Base-by-base conservation (phyloP, 306 rosid species). In the Quercus variabilis region DNA sequence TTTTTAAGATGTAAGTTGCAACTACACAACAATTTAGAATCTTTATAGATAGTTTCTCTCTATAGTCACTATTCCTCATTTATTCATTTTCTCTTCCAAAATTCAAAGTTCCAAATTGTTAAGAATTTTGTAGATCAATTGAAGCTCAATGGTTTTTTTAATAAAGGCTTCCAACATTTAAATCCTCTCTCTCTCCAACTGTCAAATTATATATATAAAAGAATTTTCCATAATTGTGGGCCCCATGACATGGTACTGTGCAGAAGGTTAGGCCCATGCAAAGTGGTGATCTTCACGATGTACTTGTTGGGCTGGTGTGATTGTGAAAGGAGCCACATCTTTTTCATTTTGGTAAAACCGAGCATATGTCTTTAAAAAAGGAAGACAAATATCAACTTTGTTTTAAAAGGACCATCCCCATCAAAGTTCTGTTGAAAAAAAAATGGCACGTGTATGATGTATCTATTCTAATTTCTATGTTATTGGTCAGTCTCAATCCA, bases 91-190 rank as follows among this genome's bases (percentile, higher is more conserved):
- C 0, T 41, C 46, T 41, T 41, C 46, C 46, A 41, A 41, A 41
- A 41, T 41, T 41, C 3, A 41, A 8, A 8, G 11, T 41, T 7
- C 3, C 1, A 41, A 41, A 41, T 41, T 41, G 46, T 41, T 0
- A 41, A 41, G 1, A 41, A 41, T 41, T 41, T 41, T 41, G 46
- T 8, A 2, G 0, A 3, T 41, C 1, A 8, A 41, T 0, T 7
- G 11, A 41, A 0, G 0, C 3, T 2, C 3, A 8, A 0, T 38
- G 9, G 3, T 41, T 0, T 41, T 8, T 41, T 41, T 41, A 41
- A 41, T 41, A 41, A 41, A 41, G 1, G 0, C 46, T 41, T 41
- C 11, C 0, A 41, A 41, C 8, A 41, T 41, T 41, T 11, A 41
- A 41, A 41, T 41, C 11, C 7, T 5, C 41, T 35, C 7, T 2